A percentile compares a stretch with the other conserved stretches of the same genome.
Evolutionary conservation across 345 rosid species (phyloP).

Genomic region (Noccaea caerulescens): DNA sequence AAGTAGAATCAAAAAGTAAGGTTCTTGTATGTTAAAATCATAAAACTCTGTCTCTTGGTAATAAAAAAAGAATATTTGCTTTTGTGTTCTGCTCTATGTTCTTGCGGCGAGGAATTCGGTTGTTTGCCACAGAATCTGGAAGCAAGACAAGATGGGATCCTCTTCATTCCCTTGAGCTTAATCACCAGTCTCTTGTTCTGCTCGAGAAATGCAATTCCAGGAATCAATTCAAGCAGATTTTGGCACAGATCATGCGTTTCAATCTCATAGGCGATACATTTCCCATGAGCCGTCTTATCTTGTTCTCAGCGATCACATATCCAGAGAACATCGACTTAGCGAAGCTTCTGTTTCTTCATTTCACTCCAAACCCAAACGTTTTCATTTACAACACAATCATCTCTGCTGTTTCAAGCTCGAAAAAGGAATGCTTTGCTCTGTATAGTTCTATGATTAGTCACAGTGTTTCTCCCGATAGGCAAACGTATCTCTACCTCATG

Average conservation of each 20-base stretch:
- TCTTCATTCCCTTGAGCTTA: slow-evolving; percentile 47
- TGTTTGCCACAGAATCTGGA: slow-evolving; percentile 34
- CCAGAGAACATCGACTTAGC: slow-evolving; percentile 57
- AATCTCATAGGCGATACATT: slow-evolving; percentile 55
- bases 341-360: slow-evolving; percentile 47
- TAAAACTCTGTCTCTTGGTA: too few relatives aligned
- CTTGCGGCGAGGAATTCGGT: slow-evolving; percentile 44
- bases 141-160: slow-evolving; percentile 55
- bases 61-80: background rate
- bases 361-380: slow-evolving; percentile 54
- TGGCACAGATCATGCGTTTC: slow-evolving; percentile 55
- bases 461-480: slow-evolving; percentile 50
- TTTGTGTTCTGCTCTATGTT: slow-evolving; percentile 17
- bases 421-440: slow-evolving; percentile 39
- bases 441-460: slow-evolving; percentile 52
- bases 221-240: slow-evolving; percentile 55
- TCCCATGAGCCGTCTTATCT: slow-evolving; percentile 66
- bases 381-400: slow-evolving; percentile 60
- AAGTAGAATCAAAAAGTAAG: too few relatives aligned
- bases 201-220: slow-evolving; percentile 55
- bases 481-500: slow-evolving; percentile 51
- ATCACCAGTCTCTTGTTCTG: slow-evolving; percentile 54
- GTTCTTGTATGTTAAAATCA: too few relatives aligned
- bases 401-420: slow-evolving; percentile 45
- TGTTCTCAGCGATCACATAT: slow-evolving; percentile 52